Base-by-base conservation (phyloP, 202 grass and related monocot genomes). In the Brachypodium distachyon region DNA sequence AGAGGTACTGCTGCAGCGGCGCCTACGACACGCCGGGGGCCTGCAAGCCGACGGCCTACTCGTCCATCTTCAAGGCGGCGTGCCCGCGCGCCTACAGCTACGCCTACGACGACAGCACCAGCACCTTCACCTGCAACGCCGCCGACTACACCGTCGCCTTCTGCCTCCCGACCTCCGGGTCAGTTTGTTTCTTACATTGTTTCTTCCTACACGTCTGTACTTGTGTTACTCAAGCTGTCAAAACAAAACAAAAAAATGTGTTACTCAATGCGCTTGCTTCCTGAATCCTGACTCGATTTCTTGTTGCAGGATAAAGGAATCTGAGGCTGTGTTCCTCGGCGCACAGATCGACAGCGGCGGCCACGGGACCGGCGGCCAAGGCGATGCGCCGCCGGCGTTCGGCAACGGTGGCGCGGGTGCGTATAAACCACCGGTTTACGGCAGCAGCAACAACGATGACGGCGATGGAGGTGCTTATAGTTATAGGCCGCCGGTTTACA, bases 41-140 rank as follows among this genome's bases (percentile, higher is more conserved):
- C 0, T 97, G 88, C 82, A 81, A 55, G 41, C 91, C 91, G 11
- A 93, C 91, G 12, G 40, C 22, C 12, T 98, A 98, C 80, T 98
- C 95, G 3, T 34, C 79, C 36, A 86, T 94, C 75, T 98, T 98
- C 84, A 98, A 98, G 83, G 36, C 77, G 1, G 91, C 95, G 27
- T 98, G 95, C 60, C 95, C 95, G 3, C 87, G 84, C 29, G 91
- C 95, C 0, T 98, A 98, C 82, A 98, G 95, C 87, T 98, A 98
- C 47, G 95, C 95, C 11, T 98, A 90, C 51, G 95, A 95, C 28
- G 95, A 95, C 76, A 47, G 56, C 21, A 84, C 89, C 13, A 92
- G 89, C 89, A 98, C 89, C 31, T 98, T 92, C 85, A 95, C 95
- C 12, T 95, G 95, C 82, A 84, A 27, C 39, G 91, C 90, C 47